Evolutionary conservation across 805 yeast species (phyloP).

Genomic region (Kazachstania psychrophila): DNA sequence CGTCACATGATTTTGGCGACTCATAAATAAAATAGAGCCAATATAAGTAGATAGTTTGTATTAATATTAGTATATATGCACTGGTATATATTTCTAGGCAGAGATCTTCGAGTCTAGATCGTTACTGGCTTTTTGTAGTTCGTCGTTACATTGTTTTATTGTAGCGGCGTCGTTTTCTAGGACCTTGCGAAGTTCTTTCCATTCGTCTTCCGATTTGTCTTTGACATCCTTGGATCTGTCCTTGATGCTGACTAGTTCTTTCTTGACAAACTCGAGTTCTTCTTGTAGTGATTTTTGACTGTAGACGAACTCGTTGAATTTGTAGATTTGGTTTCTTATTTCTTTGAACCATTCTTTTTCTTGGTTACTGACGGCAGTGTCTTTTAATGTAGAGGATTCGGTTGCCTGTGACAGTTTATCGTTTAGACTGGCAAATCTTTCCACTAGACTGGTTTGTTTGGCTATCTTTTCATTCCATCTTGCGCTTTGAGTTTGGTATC

Average conservation of each 20-base stretch:
- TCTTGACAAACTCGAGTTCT: conserved; percentile 23
- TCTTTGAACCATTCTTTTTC: conserved; percentile 42
- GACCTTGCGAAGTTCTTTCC: conserved; percentile 28
- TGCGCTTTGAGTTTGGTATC: conserved; percentile 9
- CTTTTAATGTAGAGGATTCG: conserved; percentile 9
- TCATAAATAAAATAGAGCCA: too few species aligned
- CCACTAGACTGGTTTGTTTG: conserved; percentile 29
- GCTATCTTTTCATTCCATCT: conserved; percentile 13
- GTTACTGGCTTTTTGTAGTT: conserved; percentile 4
- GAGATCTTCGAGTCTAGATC: not conserved
- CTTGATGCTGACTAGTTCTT: conserved; percentile 16
- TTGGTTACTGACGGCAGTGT: conserved; percentile 30
- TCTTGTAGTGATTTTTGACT: conserved; percentile 19
- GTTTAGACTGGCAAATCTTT: conserved; percentile 27
- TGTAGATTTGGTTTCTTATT: conserved; percentile 27
- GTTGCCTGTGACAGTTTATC: conserved; percentile 21
- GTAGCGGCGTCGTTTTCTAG: conserved; percentile 28
- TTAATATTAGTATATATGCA: too few species aligned
- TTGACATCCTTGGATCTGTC: conserved; percentile 5
- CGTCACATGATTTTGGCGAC: too few species aligned
- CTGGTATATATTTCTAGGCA: not conserved
- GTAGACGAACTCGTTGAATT: conserved; percentile 28
- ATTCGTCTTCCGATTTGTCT: conserved; percentile 15
- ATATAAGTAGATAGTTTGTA: too few species aligned
- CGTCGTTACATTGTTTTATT: conserved; percentile 20